A percentile compares a stretch with the other conserved stretches of the same genome.
These are phyloP conservation scores for Bromus sterilis DNA, from an alignment of 176 grass and related monocot species.

Conservation along the genomic window DNA sequence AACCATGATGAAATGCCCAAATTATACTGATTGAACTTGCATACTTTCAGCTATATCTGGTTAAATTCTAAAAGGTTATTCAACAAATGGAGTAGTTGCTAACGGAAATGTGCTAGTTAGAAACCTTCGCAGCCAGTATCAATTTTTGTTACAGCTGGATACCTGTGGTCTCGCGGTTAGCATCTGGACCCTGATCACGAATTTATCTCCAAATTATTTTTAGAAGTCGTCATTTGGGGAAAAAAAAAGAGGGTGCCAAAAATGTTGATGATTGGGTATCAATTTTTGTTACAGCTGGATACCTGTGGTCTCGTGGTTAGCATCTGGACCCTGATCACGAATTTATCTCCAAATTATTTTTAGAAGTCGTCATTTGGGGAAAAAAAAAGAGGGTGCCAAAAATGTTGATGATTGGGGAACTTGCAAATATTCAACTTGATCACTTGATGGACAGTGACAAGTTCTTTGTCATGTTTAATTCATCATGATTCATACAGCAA, in stretches of 20 bases:
- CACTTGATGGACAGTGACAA: background rate
- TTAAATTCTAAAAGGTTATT: background rate
- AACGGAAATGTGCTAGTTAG: background rate
- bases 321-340: background rate
- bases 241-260: background rate
- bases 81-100: background rate
- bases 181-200: background rate
- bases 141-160: background rate
- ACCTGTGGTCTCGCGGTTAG: background rate
- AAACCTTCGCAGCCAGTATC: background rate
- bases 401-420: background rate
- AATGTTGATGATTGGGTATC: background rate
- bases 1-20: background rate
- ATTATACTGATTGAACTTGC: background rate
- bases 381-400: background rate
- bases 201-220: background rate
- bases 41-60: background rate
- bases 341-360: background rate
- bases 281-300: background rate
- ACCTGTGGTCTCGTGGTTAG: background rate
- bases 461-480: background rate
- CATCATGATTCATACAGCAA: background rate
- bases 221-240: background rate
- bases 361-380: background rate
- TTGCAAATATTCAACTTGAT: slow-evolving; percentile 3